Evolutionary conservation across 2,329 filamentous ascomycete species (phyloP), one percentile per base, ranked within the genome.

Genomic region (Colletotrichum eleusines): DNA sequence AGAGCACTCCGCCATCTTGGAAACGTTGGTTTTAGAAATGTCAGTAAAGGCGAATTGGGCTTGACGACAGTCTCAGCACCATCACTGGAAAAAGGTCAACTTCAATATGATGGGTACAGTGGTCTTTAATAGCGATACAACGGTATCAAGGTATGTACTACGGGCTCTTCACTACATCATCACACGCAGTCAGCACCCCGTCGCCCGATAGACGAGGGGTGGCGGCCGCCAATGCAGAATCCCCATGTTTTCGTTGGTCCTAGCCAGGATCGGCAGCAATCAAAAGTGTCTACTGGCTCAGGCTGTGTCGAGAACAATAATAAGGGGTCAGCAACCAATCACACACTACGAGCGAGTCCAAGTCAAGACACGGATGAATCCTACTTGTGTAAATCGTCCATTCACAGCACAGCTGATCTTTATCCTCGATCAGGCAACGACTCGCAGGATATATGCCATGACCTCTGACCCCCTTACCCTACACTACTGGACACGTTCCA

Each of bases 231-330:
- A 7, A 50, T 42, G 58, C 58, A 61, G 58, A 61, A 48, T 50
- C 42, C n/a, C 7, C 11, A 18, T 23, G 14, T 6, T 26, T 35
- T 7, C 23, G 16, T 42, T 50, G 42, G 4, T 8, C 42, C 31
- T 38, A 18, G n/a, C 12, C 28, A 3, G 3, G 38, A n/a, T 3
- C 9, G 20, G n/a, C 40, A 44, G 20, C 14, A 8, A 16, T 33
- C 26, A 33, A 28, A 44, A 28, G 20, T 28, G 38, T 8, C 16
- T 31, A 20, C 2, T n/a, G 20, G 42, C 33, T n/a, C 11, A n/a
- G 44, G 58, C 58, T 61, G 31, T 50, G 58, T 23, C 35, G 44
- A n/a, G 42, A 26, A 50, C 58, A 16, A 35, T n/a, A 18, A 33
- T 6, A 31, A 28, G 23, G n/a, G n/a, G 3, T 38, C 58, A 26